Base-by-base conservation (phyloP, 2,329 filamentous ascomycete species). In the Ilyonectria robusta region DNA sequence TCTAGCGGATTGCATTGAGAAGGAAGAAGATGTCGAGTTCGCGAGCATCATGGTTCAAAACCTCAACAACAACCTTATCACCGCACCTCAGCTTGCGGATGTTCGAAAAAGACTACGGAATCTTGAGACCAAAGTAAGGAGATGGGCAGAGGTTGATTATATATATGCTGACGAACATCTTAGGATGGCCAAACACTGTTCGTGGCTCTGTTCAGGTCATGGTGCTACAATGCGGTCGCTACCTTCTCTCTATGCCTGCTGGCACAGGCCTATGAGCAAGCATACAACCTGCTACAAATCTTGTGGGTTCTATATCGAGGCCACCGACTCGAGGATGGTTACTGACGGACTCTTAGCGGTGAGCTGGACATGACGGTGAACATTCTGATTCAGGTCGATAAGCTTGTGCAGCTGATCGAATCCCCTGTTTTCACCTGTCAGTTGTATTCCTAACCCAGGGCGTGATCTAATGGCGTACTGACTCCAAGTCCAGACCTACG, bases 21-120 rank as follows among this genome's bases (percentile, higher is more conserved):
- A 95, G 77, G 96, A 99, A 80, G 96, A 98, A 82, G 96, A 99
- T 78, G 90, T 99, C 47, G 97, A 99, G 79, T 99, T 99, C 81
- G 95, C 96, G 17, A 98, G 95, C 78, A 98, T 99, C 75, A 99
- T 99, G 96, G 94, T 99, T 33, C 96, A 99, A 80, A 98, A 98
- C 76, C 86, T 99, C 59, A 99, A 99, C 83, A 99, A 99, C 81
- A 99, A 99, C 76, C 90, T 99, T 61, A 98, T 99, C 72, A 99
- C 97, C 2, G 96, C 97, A 0, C 96, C 97, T 1, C 95, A 99
- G 80, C 85, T 99, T 33, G 91, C 94, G 1, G 97, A 98, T 74
- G 86, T 99, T 69, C 90, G 96, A 51, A 98, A 97, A 80, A 87
- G 96, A 48, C 84, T 99, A 57, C 88, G 96, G 37, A 99, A 97